Evolutionary conservation across 73 alveolate genomes (phyloP).

Genomic region (Paramecium sonneborni): DNA sequence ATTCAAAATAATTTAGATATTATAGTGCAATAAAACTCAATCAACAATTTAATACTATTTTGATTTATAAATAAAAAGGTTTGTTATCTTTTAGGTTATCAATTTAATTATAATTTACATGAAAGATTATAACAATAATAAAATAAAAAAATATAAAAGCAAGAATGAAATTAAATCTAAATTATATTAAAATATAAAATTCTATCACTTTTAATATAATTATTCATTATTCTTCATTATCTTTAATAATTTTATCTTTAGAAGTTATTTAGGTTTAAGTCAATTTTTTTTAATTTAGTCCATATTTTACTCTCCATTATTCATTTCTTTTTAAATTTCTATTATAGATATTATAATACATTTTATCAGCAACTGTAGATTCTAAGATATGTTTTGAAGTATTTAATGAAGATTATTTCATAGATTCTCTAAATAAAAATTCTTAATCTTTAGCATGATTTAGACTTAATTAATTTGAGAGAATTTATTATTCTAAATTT

Average conservation of each 20-base stretch:
- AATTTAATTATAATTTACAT: no score
- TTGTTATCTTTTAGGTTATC: no score
- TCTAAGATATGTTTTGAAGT: background rate
- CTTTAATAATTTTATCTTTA: background rate
- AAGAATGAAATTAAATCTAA: no score
- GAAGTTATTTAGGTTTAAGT: background rate
- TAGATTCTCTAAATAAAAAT: background rate
- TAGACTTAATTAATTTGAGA: background rate
- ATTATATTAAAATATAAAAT: no score
- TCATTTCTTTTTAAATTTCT: background rate
- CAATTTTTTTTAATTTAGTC: background rate
- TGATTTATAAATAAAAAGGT: no score
- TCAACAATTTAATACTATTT: no score
- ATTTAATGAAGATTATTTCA: background rate
- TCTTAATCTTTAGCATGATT: background rate
- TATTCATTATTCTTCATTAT: background rate
- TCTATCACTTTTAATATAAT: background rate
- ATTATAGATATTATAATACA: background rate
- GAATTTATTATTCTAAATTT: background rate
- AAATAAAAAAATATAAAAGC: no score
- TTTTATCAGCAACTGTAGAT: background rate
- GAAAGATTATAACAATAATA: no score
- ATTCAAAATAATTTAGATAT: no score
- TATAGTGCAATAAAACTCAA: no score
- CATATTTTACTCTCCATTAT: no score